Conservation (phyloP, 1,284 basidiomycete genomes). For the Singerocomus inundabilis region DNA sequence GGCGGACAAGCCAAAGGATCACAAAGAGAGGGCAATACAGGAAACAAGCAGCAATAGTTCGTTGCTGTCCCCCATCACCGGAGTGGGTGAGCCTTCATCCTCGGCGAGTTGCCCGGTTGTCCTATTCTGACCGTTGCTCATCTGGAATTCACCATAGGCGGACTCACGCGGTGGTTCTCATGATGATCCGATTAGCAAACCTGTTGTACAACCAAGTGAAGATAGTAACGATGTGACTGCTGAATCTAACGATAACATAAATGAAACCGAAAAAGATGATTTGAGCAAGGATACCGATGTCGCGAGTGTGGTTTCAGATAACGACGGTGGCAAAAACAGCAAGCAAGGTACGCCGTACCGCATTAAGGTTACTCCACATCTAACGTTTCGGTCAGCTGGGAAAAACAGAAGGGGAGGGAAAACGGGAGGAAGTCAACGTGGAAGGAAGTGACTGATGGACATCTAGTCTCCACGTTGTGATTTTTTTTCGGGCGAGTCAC, state of each 20-base stretch:
- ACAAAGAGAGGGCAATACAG: not conserved
- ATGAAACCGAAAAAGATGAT: slow-evolving; percentile 30
- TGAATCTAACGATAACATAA: slow-evolving; percentile 24
- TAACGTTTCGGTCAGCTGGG: slow-evolving; percentile 13
- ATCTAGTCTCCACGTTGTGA: slow-evolving; percentile 1
- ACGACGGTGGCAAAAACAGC: slow-evolving; percentile 6
- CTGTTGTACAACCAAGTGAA: slow-evolving; percentile 31
- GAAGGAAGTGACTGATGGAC: not conserved
- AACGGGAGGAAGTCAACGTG: not conserved
- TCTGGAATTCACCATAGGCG: slow-evolving; percentile 24
- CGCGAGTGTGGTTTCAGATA: slow-evolving; percentile 15
- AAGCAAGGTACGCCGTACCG: slow-evolving; percentile 16
- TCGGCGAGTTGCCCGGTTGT: slow-evolving; percentile 25
- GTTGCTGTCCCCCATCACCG: not conserved
- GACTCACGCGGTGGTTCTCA: slow-evolving; percentile 1
- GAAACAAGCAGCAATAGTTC: not conserved
- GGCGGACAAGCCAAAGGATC: slow-evolving; percentile 11
- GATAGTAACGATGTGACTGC: slow-evolving; percentile 23
- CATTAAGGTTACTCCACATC: not conserved
- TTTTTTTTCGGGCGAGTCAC: not conserved
- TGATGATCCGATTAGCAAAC: slow-evolving; percentile 18
- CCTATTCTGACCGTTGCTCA: slow-evolving; percentile 33
- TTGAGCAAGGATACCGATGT: slow-evolving; percentile 26
- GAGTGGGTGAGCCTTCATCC: slow-evolving; percentile 34
- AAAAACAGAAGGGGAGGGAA: not conserved